A percentile compares a stretch with the other conserved stretches of the same genome.
phyloP scores from a whole-genome alignment of 371 early-diverging fungal species.

The Syncephalis plumigaleata region DNA sequence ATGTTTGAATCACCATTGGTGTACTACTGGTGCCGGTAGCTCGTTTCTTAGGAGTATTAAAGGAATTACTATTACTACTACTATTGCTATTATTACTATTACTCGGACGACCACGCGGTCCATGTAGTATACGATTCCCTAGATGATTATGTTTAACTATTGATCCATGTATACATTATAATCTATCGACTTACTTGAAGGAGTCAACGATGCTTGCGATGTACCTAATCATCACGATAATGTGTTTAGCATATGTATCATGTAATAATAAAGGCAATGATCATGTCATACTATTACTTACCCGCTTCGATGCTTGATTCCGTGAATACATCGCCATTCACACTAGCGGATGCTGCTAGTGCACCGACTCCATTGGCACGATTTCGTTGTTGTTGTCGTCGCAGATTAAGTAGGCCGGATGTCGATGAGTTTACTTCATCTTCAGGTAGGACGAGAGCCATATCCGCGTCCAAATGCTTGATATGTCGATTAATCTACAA shows the following conservation, averaged over 20 bases:
- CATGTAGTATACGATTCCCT: background rate
- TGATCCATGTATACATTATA: too few species aligned
- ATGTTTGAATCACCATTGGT: background rate
- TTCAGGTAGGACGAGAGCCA: background rate
- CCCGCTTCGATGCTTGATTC: too few species aligned
- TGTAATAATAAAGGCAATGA: too few species aligned
- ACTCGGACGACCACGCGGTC: background rate
- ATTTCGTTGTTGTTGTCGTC: background rate
- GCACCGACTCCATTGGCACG: background rate
- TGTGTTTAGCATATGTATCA: too few species aligned
- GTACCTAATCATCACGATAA: too few species aligned
- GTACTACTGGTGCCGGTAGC: background rate
- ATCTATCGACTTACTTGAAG: too few species aligned
- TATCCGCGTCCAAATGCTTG: background rate
- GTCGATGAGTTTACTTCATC: background rate
- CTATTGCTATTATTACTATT: too few species aligned
- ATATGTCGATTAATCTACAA: constrained; percentile 1
- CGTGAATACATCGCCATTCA: too few species aligned
- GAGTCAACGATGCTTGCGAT: too few species aligned
- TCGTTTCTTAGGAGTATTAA: background rate
- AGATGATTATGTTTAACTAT: too few species aligned
- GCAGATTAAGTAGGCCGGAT: background rate
- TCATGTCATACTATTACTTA: too few species aligned
- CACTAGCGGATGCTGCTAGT: background rate
- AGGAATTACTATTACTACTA: background rate